Percentiles rank a stretch among this genome's conserved stretches.
phyloP scores from a whole-genome alignment of 192 early-diverging fungal species.

The Gryganskiella cystojenkinii region DNA sequence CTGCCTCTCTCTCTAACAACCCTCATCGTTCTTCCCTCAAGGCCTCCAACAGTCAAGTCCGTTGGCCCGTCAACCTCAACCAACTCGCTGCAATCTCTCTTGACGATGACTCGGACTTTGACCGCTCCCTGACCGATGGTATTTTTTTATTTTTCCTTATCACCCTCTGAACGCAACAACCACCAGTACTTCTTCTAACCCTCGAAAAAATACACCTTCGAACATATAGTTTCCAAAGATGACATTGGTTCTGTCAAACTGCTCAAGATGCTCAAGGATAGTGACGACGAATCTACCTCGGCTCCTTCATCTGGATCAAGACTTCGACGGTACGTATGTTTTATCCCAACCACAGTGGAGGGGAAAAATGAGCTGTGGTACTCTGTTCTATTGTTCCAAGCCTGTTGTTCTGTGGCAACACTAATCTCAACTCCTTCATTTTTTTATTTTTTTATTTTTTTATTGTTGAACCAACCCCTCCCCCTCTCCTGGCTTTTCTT shows the following conservation, averaged over 20 bases:
- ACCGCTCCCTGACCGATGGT: slow-evolving; percentile 48
- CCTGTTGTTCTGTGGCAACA: background rate
- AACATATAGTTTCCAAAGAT: slow-evolving; percentile 15
- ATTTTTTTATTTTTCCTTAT: background rate
- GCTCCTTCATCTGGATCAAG: background rate
- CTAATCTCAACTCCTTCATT: background rate
- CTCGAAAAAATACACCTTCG: too few relatives aligned
- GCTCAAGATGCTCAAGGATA: slow-evolving; percentile 46
- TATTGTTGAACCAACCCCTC: background rate
- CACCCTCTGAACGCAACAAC: background rate
- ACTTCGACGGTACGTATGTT: slow-evolving; percentile 28
- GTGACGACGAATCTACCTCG: slow-evolving; percentile 40
- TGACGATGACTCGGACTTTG: slow-evolving; percentile 52
- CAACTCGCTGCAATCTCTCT: slow-evolving; percentile 49
- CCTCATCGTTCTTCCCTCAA: slow-evolving; percentile 32
- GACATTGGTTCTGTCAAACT: slow-evolving; percentile 45
- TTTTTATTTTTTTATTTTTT: slow-evolving; percentile 1
- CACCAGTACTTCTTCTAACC: background rate
- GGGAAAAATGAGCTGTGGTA: background rate
- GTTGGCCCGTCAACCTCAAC: slow-evolving; percentile 49
- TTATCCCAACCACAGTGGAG: background rate
- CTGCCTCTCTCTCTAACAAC: slow-evolving; percentile 3
- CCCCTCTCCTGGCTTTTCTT: background rate
- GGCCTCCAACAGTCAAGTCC: slow-evolving; percentile 21
- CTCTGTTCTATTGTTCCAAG: background rate